These are phyloP conservation scores for Pythium vanterpoolii DNA, from an alignment of 352 stramenopile genomes.

Conservation along the genomic window DNA sequence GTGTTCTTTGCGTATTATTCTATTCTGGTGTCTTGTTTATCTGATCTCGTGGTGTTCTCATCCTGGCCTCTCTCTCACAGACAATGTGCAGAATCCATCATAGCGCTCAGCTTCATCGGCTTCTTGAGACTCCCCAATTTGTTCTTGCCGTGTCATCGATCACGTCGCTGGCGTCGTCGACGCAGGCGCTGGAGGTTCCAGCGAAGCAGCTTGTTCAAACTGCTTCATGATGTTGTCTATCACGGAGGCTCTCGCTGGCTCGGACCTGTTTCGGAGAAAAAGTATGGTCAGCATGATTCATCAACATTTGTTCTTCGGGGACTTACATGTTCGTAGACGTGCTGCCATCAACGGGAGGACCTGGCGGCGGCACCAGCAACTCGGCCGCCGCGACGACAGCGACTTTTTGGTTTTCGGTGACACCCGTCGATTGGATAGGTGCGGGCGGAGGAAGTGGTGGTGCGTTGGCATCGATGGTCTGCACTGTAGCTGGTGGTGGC, in stretches of 20 bases:
- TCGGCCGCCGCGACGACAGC: conserved; percentile 20
- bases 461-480: background rate
- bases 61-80: background rate
- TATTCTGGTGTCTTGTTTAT: background rate
- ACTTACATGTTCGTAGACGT: conserved; percentile 15
- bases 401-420: conserved; percentile 23
- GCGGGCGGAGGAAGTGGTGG: conserved; percentile 6
- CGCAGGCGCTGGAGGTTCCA: background rate
- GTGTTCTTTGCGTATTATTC: background rate
- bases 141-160: no score
- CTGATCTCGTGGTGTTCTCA: background rate
- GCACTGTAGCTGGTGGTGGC: conserved; percentile 2
- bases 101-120: background rate
- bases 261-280: background rate
- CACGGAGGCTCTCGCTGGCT: conserved; percentile 1
- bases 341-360: background rate
- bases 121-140: no score
- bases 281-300: no score
- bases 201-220: conserved; percentile 4
- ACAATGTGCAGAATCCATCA: background rate
- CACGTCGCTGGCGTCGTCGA: conserved; percentile 1
- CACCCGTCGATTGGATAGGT: conserved; percentile 6
- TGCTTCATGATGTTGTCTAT: conserved; percentile 1
- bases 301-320: background rate
- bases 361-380: conserved; percentile 4